Conservation (phyloP, 2,329 filamentous ascomycete species). For the Orbilia brochopaga region DNA sequence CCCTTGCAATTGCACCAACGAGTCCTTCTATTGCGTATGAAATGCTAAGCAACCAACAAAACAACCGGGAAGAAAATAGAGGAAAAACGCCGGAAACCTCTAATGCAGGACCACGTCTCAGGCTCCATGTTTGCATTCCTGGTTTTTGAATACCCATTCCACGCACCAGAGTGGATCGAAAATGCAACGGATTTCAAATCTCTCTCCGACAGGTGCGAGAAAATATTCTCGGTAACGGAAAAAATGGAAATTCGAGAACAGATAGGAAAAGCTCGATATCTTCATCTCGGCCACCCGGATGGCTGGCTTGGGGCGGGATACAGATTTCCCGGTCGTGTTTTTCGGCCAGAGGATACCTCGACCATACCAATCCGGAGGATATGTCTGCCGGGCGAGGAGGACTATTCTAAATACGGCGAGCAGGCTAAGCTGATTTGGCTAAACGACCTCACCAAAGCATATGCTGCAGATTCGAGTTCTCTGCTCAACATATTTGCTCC, state of each 20-base stretch:
- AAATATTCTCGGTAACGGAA: conserved; percentile 3
- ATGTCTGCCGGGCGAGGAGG: conserved; percentile 1
- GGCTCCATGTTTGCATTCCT: conserved; percentile 20
- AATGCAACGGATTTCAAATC: conserved; percentile 2
- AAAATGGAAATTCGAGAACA: conserved; percentile 4
- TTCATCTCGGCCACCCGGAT: conserved; percentile 1
- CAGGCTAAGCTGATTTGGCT: conserved; percentile 3
- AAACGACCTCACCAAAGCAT: not conserved
- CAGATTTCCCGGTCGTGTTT: conserved; percentile 6
- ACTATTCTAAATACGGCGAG: not conserved
- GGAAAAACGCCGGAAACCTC: not conserved
- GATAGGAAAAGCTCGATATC: conserved; percentile 2
- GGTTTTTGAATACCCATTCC: conserved; percentile 14
- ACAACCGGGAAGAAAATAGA: not conserved
- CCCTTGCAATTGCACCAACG: too few species aligned
- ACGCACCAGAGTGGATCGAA: conserved; percentile 14
- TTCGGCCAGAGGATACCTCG: not conserved
- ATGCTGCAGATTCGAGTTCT: not conserved
- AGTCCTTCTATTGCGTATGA: too few species aligned
- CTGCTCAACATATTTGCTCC: conserved; percentile 4
- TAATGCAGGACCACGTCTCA: conserved; percentile 4
- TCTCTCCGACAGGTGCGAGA: conserved; percentile 9
- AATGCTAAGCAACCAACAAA: not conserved
- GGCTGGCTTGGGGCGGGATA: conserved; percentile 5
- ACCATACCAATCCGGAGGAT: not conserved